phyloP scores from a whole-genome alignment of 2,329 filamentous ascomycete genomes.

The Lecanoromycetidae sp. region DNA sequence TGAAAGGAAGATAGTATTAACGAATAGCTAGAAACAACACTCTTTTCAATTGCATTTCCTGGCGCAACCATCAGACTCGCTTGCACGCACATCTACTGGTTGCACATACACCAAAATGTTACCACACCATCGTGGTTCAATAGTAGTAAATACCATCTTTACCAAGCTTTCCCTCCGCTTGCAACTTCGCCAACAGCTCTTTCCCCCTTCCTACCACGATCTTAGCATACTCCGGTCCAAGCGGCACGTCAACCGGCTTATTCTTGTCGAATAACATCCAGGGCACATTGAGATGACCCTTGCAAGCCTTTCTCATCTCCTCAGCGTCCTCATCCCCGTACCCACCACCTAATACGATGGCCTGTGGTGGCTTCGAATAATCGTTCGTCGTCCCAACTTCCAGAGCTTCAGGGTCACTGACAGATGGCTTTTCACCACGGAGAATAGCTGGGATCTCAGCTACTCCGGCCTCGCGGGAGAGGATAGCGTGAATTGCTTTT shows the following conservation, averaged over 20 bases:
- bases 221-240: background rate
- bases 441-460: background rate
- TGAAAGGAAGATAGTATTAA: too few species aligned
- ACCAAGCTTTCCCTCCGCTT: background rate
- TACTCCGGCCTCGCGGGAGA: background rate
- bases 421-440: background rate
- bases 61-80: too few species aligned
- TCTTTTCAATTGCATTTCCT: too few species aligned
- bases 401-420: background rate
- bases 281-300: background rate
- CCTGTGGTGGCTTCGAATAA: background rate
- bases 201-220: background rate
- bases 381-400: background rate
- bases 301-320: background rate
- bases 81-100: too few species aligned
- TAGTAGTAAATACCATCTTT: background rate
- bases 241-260: background rate
- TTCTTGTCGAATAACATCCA: background rate
- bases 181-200: background rate
- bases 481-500: background rate
- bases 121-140: too few species aligned
- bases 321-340: background rate
- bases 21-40: too few species aligned
- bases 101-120: too few species aligned
- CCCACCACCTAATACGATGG: background rate